These are phyloP conservation scores for Parathielavia appendiculata DNA, from an alignment of 495 filamentous ascomycete genomes.

Conservation along the genomic window DNA sequence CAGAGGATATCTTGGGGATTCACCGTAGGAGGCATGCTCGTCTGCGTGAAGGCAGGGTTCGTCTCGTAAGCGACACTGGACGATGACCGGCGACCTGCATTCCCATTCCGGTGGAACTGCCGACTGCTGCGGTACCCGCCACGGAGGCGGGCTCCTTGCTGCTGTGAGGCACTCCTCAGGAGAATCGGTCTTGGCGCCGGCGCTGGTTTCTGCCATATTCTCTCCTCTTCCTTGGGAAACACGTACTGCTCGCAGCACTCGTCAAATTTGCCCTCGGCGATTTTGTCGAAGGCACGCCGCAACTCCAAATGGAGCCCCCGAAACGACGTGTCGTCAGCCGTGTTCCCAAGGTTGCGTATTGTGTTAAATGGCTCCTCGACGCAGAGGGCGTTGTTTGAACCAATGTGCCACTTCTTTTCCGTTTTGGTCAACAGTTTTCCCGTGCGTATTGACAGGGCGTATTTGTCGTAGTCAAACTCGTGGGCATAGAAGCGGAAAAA, in stretches of 20 bases:
- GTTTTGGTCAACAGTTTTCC: slow-evolving; percentile 77
- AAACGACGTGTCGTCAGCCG: slow-evolving; percentile 90
- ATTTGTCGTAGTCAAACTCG: slow-evolving; percentile 82
- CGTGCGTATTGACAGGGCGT: slow-evolving; percentile 80
- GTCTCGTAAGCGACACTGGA: slow-evolving; percentile 39
- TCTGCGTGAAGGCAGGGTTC: slow-evolving; percentile 23
- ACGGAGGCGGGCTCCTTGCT: slow-evolving; percentile 48
- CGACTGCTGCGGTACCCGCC: slow-evolving; percentile 55
- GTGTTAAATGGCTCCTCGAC: slow-evolving; percentile 97
- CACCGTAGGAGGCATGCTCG: slow-evolving; percentile 21
- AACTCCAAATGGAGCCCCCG: slow-evolving; percentile 85
- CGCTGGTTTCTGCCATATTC: slow-evolving; percentile 66
- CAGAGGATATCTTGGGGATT: slow-evolving; percentile 39
- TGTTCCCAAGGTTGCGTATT: slow-evolving; percentile 90
- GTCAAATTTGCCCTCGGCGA: slow-evolving; percentile 68
- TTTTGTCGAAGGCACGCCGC: slow-evolving; percentile 75
- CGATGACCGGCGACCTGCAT: slow-evolving; percentile 38
- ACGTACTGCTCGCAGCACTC: slow-evolving; percentile 79
- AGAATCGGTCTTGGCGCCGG: slow-evolving; percentile 44
- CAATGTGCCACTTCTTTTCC: slow-evolving; percentile 77
- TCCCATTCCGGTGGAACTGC: slow-evolving; percentile 50
- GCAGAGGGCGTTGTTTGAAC: slow-evolving; percentile 76
- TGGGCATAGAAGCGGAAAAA: slow-evolving; percentile 95
- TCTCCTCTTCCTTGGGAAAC: slow-evolving; percentile 79
- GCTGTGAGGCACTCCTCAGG: slow-evolving; percentile 50